Percentiles rank a stretch among this genome's conserved stretches.
Conservation (phyloP, 495 filamentous ascomycete genomes). For the Glarea lozoyensis region DNA sequence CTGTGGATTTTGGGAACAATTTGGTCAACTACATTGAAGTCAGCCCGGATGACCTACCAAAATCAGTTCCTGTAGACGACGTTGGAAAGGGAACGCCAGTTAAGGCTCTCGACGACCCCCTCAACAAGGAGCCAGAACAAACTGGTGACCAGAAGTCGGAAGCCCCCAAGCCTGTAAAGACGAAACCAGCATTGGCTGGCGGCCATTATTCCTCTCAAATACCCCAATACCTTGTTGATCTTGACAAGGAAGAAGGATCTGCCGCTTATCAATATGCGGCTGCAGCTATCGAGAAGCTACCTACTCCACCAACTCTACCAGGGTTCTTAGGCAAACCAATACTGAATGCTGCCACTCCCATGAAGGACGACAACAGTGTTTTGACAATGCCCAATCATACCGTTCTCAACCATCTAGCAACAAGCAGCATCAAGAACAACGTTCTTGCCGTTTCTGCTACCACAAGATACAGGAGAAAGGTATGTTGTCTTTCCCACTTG, state of each 20-base stretch:
- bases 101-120: too few species aligned
- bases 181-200: constrained; percentile 31
- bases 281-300: constrained; percentile 61
- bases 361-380: constrained; percentile 97
- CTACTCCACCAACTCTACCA: constrained; percentile 76
- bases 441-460: constrained; percentile 95
- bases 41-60: constrained; percentile 60
- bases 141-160: constrained; percentile 18
- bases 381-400: constrained; percentile 94
- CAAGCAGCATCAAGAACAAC: constrained; percentile 94
- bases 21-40: constrained; percentile 97
- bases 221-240: constrained; percentile 76
- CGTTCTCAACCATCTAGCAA: constrained; percentile 94
- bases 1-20: constrained; percentile 93
- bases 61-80: constrained; percentile 30
- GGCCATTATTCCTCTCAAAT: constrained; percentile 53
- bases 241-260: constrained; percentile 74
- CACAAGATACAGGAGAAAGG: constrained; percentile 94
- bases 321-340: constrained; percentile 93
- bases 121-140: constrained; percentile 3
- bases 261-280: constrained; percentile 58
- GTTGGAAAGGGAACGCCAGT: background rate
- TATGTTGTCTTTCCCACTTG: constrained; percentile 27
- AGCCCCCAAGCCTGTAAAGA: constrained; percentile 26
- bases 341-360: constrained; percentile 76